phyloP scores from a whole-genome alignment of 108 stramenopile genomes.

The Fragilariopsis cylindrus region DNA sequence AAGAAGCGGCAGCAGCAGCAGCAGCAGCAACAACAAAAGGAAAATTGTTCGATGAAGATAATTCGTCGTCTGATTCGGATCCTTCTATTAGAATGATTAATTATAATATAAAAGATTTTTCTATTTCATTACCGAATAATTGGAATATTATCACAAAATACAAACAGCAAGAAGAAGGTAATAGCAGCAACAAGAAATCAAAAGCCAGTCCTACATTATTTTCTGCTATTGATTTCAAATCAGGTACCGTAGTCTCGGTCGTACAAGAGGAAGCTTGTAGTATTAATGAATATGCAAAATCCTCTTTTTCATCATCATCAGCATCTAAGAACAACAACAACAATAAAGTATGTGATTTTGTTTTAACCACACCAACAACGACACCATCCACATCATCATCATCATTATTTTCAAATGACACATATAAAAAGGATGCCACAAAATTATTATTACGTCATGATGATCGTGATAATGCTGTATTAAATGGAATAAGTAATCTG shows the following conservation, averaged over 20 bases:
- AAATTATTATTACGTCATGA: constrained; percentile 6
- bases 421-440: not conserved
- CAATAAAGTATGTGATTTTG: not conserved
- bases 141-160: constrained; percentile 8
- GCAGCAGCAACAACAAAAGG: not conserved
- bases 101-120: not conserved
- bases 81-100: not conserved
- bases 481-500: not conserved
- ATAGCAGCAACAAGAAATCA: not conserved
- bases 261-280: constrained; percentile 4
- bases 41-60: not conserved
- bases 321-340: not conserved
- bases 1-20: not conserved
- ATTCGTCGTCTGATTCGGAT: not conserved
- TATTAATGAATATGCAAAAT: not conserved
- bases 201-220: not conserved
- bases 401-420: not conserved
- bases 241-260: not conserved
- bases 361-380: not conserved
- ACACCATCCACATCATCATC: not conserved
- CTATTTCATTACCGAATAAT: constrained; percentile 1
- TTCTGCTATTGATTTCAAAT: constrained; percentile 3
- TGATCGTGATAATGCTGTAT: constrained; percentile 9
- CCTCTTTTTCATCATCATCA: not conserved
- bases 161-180: not conserved